Evolutionary conservation across 352 stramenopile genomes (phyloP).

Genomic region (Pythium rishiriense): DNA sequence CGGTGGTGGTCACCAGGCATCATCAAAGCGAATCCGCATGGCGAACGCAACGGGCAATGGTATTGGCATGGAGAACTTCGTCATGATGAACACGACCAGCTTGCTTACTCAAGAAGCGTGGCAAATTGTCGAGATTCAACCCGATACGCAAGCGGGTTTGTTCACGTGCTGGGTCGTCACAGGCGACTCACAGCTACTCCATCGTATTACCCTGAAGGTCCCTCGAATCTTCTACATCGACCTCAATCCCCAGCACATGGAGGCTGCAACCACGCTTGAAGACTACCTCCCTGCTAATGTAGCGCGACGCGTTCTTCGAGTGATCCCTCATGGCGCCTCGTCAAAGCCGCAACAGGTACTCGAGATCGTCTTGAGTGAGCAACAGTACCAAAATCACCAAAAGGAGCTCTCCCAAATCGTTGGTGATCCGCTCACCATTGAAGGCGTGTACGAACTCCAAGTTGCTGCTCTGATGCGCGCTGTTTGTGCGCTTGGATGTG

Average conservation of each 20-base stretch:
- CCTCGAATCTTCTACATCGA: slow-evolving; percentile 69
- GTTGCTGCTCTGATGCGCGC: slow-evolving; percentile 89
- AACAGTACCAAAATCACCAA: slow-evolving; percentile 70
- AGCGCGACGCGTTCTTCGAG: slow-evolving; percentile 49
- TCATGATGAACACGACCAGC: slow-evolving; percentile 52
- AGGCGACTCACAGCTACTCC: slow-evolving; percentile 63
- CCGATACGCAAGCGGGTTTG: slow-evolving; percentile 66
- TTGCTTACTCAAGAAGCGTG: slow-evolving; percentile 65
- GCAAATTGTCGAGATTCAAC: slow-evolving; percentile 83
- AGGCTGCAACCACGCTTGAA: slow-evolving; percentile 39
- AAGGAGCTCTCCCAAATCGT: slow-evolving; percentile 84
- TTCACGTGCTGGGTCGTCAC: slow-evolving; percentile 97
- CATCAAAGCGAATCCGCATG: slow-evolving; percentile 19
- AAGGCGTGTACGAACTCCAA: slow-evolving; percentile 93
- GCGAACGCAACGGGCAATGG: slow-evolving; percentile 28
- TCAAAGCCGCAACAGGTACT: slow-evolving; percentile 56
- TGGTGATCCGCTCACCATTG: slow-evolving; percentile 64
- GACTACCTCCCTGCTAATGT: slow-evolving; percentile 27
- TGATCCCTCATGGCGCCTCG: slow-evolving; percentile 57
- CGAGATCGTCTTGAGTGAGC: slow-evolving; percentile 68
- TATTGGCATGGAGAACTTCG: slow-evolving; percentile 82
- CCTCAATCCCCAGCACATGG: slow-evolving; percentile 37
- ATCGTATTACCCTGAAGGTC: slow-evolving; percentile 73
- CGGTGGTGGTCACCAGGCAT: slow-evolving; percentile 12
- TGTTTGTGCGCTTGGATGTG: slow-evolving; percentile 92